These are phyloP conservation scores for Chondrostereum purpureum DNA, from an alignment of 1,284 basidiomycete species.

Conservation along the genomic window DNA sequence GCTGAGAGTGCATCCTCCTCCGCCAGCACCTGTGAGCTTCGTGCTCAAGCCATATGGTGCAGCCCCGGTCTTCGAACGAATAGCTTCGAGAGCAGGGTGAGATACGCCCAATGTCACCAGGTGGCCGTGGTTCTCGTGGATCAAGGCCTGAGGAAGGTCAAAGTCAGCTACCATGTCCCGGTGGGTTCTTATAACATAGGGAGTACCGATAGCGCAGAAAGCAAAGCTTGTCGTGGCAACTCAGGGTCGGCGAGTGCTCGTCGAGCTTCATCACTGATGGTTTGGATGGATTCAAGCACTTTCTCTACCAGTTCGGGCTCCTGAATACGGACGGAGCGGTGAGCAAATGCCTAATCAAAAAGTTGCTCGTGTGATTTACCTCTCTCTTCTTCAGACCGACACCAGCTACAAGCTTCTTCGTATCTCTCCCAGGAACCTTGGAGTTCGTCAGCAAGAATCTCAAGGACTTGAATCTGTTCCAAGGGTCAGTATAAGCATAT, in stretches of 20 bases:
- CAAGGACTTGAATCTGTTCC: constrained; percentile 47
- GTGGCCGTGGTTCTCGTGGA: constrained; percentile 85
- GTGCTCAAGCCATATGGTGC: constrained; percentile 73
- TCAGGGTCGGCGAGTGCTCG: constrained; percentile 72
- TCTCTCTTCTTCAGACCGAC: constrained; percentile 71
- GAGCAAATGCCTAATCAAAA: constrained; percentile 10
- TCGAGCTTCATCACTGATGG: constrained; percentile 76
- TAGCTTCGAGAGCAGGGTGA: constrained; percentile 82
- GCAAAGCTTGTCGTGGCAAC: constrained; percentile 53
- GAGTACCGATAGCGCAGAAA: constrained; percentile 56
- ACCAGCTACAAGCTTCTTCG: constrained; percentile 89
- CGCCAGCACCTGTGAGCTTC: constrained; percentile 99
- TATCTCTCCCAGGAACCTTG: constrained; percentile 79
- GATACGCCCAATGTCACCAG: constrained; percentile 90
- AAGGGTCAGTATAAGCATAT: no score
- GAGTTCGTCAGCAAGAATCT: constrained; percentile 90
- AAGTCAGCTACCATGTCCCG: no score
- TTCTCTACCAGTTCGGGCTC: constrained; percentile 76
- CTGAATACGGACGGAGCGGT: constrained; percentile 29
- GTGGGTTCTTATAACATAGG: no score
- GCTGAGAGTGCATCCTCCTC: constrained; percentile 96
- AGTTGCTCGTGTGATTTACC: constrained; percentile 32
- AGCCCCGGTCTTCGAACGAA: constrained; percentile 63
- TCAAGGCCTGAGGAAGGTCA: constrained; percentile 54
- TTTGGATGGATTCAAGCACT: constrained; percentile 74